phyloP scores from a whole-genome alignment of 2,329 filamentous ascomycete species.

The Diplodia seriata region DNA sequence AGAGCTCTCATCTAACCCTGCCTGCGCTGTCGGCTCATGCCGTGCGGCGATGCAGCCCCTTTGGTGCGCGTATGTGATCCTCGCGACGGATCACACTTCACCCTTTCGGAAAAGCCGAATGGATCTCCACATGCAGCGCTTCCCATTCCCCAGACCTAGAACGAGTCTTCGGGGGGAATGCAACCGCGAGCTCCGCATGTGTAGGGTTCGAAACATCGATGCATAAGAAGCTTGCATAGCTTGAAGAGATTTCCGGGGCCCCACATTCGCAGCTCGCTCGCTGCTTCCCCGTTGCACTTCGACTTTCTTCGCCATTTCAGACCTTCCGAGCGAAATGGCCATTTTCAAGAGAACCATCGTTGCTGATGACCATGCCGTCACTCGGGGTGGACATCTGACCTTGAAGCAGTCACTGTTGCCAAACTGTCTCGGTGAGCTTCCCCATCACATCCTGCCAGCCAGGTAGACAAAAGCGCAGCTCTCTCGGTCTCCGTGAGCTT shows the following conservation, averaged over 20 bases:
- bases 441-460: background rate
- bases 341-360: conserved; percentile 33
- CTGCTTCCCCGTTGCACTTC: background rate
- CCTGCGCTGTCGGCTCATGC: conserved; percentile 5
- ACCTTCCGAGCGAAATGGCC: background rate
- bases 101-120: conserved; percentile 15
- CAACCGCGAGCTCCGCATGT: conserved; percentile 11
- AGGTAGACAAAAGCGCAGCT: background rate
- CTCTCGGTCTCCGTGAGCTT: too few species aligned
- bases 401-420: conserved; percentile 36
- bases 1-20: background rate
- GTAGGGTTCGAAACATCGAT: background rate
- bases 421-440: conserved; percentile 33
- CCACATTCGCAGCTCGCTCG: conserved; percentile 6
- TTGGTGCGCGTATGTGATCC: background rate
- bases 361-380: conserved; percentile 36
- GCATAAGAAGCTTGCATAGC: background rate
- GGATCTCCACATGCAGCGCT: background rate
- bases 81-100: background rate
- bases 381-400: conserved; percentile 35
- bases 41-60: background rate
- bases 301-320: background rate
- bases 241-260: conserved; percentile 9
- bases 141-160: conserved; percentile 9
- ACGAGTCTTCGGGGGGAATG: background rate